Evolutionary conservation across 2,329 filamentous ascomycete genomes (phyloP), one percentile per base, ranked within the genome.

Genomic region (Albifimbria verrucaria): DNA sequence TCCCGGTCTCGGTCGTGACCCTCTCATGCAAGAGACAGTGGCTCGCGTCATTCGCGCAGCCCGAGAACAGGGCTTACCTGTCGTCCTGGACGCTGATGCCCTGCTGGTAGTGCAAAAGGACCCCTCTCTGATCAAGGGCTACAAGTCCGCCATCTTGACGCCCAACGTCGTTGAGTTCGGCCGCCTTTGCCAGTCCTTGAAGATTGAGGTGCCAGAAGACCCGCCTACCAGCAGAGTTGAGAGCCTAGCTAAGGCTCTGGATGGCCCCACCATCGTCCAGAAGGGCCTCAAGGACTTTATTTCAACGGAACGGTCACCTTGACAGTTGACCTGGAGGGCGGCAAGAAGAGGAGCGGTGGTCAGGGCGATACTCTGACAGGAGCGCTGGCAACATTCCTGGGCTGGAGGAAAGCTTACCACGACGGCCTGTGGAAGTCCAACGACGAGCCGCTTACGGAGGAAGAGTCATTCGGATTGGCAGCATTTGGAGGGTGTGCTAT

Each of bases 291-390:
- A 83, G 56, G 94, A 99, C 71, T 85, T 88, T 59, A 90, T 99
- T 55, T 91, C 3, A 89, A 96, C 62, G 90, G 92, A 12, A 76
- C 81, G 53, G 78, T 79, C 51, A 96, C 89, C n/a, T 72, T 92
- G 23, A 75, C 88, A 0, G 89, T 87, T 23, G 92, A 96, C 61
- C 73, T 92, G 3, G 74, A 84, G 64, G 94, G 94, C 9, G 93
- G 93, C 1, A 72, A 85, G 69, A 99, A 99, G 82, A 80, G 94
- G 59, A 93, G 90, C 53, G 94, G 93, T 47, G 94, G 94, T 0
- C 94, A 99, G 73, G 94, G 94, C 2, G 94, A 99, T 72, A 97
- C 94, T 4, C 76, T 99, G 59, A 97, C 94, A 0, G 94, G 94
- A 2, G 86, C 86, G 28, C 76, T 99, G 59, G 94, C 89, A 1